Percentiles rank a stretch among this genome's conserved stretches.
phyloP scores from a whole-genome alignment of 345 rosid genomes.

The Capsella bursapastoris region DNA sequence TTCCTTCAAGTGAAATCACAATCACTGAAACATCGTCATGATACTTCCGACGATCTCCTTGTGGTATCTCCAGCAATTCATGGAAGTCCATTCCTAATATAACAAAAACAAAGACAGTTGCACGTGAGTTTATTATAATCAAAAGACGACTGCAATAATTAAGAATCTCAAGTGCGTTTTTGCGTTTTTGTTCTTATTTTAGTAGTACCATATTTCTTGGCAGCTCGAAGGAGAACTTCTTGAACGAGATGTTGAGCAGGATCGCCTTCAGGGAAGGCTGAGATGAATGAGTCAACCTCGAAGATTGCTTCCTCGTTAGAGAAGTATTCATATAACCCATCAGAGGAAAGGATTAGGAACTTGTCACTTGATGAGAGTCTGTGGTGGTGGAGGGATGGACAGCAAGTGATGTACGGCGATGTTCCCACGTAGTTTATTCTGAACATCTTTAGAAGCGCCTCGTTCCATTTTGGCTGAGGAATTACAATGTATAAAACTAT shows the following conservation, averaged over 20 bases:
- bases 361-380: slow-evolving; percentile 69
- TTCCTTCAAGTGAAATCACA: slow-evolving; percentile 85
- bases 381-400: slow-evolving; percentile 79
- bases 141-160: not conserved
- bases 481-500: not conserved
- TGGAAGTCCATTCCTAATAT: slow-evolving; percentile 81
- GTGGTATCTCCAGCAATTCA: slow-evolving; percentile 85
- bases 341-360: slow-evolving; percentile 83
- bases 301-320: slow-evolving; percentile 81
- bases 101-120: not conserved
- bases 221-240: slow-evolving; percentile 84
- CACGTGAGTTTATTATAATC: not conserved
- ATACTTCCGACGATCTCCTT: slow-evolving; percentile 86
- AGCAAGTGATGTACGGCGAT: slow-evolving; percentile 77
- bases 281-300: slow-evolving; percentile 73
- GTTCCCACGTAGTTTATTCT: slow-evolving; percentile 78
- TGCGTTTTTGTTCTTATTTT: not conserved
- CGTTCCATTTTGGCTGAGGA: slow-evolving; percentile 84
- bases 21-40: slow-evolving; percentile 93
- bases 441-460: slow-evolving; percentile 82
- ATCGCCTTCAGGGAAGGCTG: slow-evolving; percentile 87
- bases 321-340: slow-evolving; percentile 87
- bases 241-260: slow-evolving; percentile 95
- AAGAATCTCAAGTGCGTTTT: not conserved
- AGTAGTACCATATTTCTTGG: slow-evolving; percentile 74